These are phyloP conservation scores for Rhexocercosporidium sp. DNA, from an alignment of 2,329 filamentous ascomycete species.

Conservation along the genomic window DNA sequence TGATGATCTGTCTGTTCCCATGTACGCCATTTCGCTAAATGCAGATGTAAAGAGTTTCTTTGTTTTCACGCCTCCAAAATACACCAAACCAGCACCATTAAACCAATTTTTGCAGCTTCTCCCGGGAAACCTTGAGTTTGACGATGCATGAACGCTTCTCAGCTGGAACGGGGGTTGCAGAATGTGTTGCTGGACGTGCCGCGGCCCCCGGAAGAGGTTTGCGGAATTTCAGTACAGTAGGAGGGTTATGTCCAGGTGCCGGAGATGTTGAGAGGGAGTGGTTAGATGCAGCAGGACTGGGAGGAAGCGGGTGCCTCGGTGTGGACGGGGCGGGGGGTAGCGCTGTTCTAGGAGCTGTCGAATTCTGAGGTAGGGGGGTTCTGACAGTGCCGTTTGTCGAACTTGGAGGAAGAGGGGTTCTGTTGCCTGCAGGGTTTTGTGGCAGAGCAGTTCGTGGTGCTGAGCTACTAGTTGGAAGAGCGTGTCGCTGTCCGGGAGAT, in stretches of 20 bases:
- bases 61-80: background rate
- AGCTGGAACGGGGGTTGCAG: background rate
- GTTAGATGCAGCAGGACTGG: constrained; percentile 12
- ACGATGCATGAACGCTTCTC: constrained; percentile 11
- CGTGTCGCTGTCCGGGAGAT: constrained; percentile 21
- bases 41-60: constrained; percentile 19
- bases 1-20: background rate
- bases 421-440: constrained; percentile 12
- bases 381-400: constrained; percentile 1
- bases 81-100: background rate
- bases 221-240: constrained; percentile 19
- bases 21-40: constrained; percentile 40
- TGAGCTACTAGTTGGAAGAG: constrained; percentile 2
- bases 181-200: background rate
- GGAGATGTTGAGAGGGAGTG: constrained; percentile 3
- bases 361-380: background rate
- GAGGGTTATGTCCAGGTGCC: background rate
- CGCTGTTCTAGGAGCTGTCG: constrained; percentile 2
- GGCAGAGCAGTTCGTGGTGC: constrained; percentile 3
- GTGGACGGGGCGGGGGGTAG: constrained; percentile 1
- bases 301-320: constrained; percentile 12
- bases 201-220: constrained; percentile 28
- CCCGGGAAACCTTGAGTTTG: constrained; percentile 12
- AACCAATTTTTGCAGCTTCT: constrained; percentile 1
- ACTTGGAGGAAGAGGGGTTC: constrained; percentile 15